phyloP scores from a whole-genome alignment of 805 yeast species.

The Sungouiozyma ichnusensis region DNA sequence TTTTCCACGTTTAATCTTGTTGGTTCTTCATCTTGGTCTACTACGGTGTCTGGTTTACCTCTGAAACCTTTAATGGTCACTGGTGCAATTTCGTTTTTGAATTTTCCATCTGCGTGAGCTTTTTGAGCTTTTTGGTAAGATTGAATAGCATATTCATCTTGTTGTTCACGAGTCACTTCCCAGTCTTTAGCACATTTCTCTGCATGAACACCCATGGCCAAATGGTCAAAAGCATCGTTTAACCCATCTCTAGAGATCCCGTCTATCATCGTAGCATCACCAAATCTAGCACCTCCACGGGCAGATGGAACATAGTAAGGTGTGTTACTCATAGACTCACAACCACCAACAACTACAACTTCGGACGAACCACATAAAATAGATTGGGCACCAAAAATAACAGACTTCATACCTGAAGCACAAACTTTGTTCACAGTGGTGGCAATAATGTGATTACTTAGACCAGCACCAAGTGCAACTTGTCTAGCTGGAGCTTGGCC shows the following conservation, averaged over 20 bases:
- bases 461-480: conserved; percentile 85
- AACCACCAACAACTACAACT: conserved; percentile 93
- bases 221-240: conserved; percentile 78
- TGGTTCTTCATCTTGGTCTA: conserved; percentile 77
- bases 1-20: conserved; percentile 66
- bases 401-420: conserved; percentile 90
- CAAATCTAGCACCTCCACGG: conserved; percentile 83
- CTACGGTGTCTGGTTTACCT: conserved; percentile 73
- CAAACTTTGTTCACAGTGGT: conserved; percentile 94
- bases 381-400: conserved; percentile 83
- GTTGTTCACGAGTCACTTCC: conserved; percentile 67
- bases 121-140: conserved; percentile 80
- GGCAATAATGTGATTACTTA: conserved; percentile 70
- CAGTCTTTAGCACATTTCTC: conserved; percentile 91
- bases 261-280: conserved; percentile 70
- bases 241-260: conserved; percentile 91
- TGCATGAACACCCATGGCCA: conserved; percentile 94
- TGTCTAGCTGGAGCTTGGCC: conserved; percentile 99
- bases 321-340: conserved; percentile 92
- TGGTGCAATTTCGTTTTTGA: conserved; percentile 73
- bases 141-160: conserved; percentile 76
- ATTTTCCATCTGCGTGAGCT: conserved; percentile 77
- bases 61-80: conserved; percentile 81
- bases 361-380: conserved; percentile 84
- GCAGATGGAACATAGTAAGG: conserved; percentile 87